Base-by-base conservation (phyloP, 2,329 filamentous ascomycete species). In the Epichloe uncinata region DNA sequence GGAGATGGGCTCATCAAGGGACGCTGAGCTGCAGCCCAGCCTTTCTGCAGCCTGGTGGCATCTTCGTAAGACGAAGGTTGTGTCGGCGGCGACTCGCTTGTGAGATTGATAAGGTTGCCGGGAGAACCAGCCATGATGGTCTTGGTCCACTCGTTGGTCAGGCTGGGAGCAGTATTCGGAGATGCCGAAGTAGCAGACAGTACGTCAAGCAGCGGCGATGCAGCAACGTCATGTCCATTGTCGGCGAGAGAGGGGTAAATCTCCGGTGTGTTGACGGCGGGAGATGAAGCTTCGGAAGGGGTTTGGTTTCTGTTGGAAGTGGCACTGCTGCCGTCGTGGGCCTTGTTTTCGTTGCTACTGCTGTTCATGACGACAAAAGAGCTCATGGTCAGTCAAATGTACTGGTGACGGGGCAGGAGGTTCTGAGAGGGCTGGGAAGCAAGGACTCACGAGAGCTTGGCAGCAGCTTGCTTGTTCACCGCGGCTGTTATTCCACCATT, bases 61-160 rank as follows among this genome's bases (percentile, higher is more conserved):
- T 75, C 73, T 56, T 75, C 73, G 54, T 74, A 75, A 2, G 73
- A 75, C 18, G 73, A 75, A 15, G 73, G 73, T 44, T 73, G 72
- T 16, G 72, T 76, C 3, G 74, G 73, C 45, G 74, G 73, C 20
- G 73, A 77, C 54, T 77, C 74, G 49, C 72, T 72, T 60, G 68
- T 67, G 51, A 76, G 60, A 58, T 67, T 74, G 54, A 75, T 74
- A 50, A 75, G 64, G 52, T 76, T 76, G 47, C 71, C 68, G 15
- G 73, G 73, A n/a, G 74, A 76, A 52, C 71, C 70, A 36, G 69
- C 70, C 52, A 75, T 65, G 47, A 51, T 48, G 40, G 52, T 63
- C 69, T 49, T 64, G 53, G 66, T 60, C 71, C 72, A 76, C 56
- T 74, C 71, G 56, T 68, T 69, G 49, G 63, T 64, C 59, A 71